Percentiles rank a stretch among this genome's conserved stretches.
These are phyloP conservation scores for Lactifluus echinatus DNA, from an alignment of 768 basidiomycete species.

Conservation along the genomic window DNA sequence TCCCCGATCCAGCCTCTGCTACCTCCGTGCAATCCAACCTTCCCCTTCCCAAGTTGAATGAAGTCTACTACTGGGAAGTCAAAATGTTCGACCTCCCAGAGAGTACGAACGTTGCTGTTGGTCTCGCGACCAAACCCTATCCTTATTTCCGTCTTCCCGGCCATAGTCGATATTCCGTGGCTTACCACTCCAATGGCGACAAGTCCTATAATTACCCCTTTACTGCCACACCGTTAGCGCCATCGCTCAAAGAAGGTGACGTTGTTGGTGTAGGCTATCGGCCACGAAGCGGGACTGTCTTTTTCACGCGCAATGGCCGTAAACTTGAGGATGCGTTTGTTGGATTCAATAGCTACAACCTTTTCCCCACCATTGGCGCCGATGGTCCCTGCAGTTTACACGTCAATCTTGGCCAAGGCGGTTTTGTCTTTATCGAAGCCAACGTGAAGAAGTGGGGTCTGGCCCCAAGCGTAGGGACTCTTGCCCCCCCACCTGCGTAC, in stretches of 20 bases:
- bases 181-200: slow-evolving; percentile 94
- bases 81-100: slow-evolving; percentile 97
- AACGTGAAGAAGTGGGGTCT: slow-evolving; percentile 99
- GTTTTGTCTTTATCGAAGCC: slow-evolving; percentile 98
- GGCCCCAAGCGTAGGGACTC: slow-evolving; percentile 92
- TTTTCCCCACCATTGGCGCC: slow-evolving; percentile 96
- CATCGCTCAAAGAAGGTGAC: slow-evolving; percentile 84
- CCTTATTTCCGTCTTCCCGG: slow-evolving; percentile 92
- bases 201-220: slow-evolving; percentile 98
- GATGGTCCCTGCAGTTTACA: slow-evolving; percentile 95
- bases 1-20: slow-evolving; percentile 89
- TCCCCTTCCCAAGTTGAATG: slow-evolving; percentile 94
- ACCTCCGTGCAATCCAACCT: slow-evolving; percentile 96
- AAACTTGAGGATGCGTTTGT: slow-evolving; percentile 95
- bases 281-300: slow-evolving; percentile 94
- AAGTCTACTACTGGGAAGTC: slow-evolving; percentile 99
- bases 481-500: slow-evolving; percentile 96
- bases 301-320: slow-evolving; percentile 96
- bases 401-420: slow-evolving; percentile 94
- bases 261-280: slow-evolving; percentile 94
- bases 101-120: slow-evolving; percentile 82
- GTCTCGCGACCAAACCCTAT: slow-evolving; percentile 94
- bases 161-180: slow-evolving; percentile 76
- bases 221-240: slow-evolving; percentile 74
- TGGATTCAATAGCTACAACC: slow-evolving; percentile 82